Evolutionary conservation across 2,329 filamentous ascomycete genomes (phyloP).

Genomic region (Penicillium sp.): DNA sequence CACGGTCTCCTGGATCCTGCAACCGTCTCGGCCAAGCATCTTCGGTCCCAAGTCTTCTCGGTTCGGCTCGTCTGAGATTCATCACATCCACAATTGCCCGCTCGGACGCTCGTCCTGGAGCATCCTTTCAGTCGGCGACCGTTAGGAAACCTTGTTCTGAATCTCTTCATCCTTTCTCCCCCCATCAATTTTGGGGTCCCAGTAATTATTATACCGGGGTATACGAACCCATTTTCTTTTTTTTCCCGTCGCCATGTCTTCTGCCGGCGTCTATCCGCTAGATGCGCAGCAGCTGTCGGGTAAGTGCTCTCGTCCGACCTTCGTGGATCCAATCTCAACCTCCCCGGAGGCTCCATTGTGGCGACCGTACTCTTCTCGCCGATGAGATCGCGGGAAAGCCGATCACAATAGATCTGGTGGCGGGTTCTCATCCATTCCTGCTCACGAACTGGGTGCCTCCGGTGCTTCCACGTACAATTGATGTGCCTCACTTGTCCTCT

Average conservation of each 20-base stretch:
- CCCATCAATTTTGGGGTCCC: neutral
- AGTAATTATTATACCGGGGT: too few relatives aligned
- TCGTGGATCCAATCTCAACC: neutral
- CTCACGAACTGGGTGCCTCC: neutral
- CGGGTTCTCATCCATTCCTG: neutral
- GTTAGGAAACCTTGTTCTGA: neutral
- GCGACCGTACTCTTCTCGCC: conserved; percentile 1
- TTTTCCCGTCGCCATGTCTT: neutral
- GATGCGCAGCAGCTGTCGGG: conserved; percentile 18
- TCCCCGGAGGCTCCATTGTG: neutral
- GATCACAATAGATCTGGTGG: neutral
- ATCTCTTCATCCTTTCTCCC: neutral
- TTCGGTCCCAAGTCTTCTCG: neutral
- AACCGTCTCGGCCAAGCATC: neutral
- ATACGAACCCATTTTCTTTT: conserved; percentile 2
- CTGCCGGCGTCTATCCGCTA: conserved; percentile 24
- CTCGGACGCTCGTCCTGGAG: neutral
- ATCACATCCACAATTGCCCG: conserved; percentile 4
- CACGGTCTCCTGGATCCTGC: neutral
- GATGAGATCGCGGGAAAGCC: neutral
- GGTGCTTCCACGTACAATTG: too few relatives aligned
- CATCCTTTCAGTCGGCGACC: neutral
- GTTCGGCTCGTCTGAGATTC: conserved; percentile 2
- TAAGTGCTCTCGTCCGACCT: conserved; percentile 9
- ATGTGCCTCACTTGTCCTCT: too few relatives aligned